These are phyloP conservation scores for Verticillium alfalfae DNA, from an alignment of 2,329 filamentous ascomycete genomes.

Conservation along the genomic window DNA sequence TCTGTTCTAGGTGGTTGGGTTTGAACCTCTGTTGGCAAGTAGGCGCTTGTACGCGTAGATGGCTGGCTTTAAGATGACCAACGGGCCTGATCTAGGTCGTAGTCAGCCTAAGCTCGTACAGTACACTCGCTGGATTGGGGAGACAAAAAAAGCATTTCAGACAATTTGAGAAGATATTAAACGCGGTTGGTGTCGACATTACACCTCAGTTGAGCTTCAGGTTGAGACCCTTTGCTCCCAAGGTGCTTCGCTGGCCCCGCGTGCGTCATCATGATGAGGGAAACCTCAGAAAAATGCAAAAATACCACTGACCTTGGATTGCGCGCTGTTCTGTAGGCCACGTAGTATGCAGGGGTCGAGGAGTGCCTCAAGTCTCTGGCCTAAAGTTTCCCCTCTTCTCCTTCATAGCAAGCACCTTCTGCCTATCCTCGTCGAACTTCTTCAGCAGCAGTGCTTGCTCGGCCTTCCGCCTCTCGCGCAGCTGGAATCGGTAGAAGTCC, in stretches of 20 bases:
- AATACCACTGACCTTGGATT: not conserved
- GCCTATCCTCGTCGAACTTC: constrained; percentile 71
- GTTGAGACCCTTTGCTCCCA: constrained; percentile 10
- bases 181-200: constrained; percentile 60
- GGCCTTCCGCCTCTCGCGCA: constrained; percentile 71
- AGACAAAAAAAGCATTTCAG: constrained; percentile 32
- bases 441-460: constrained; percentile 62
- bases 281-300: constrained; percentile 2
- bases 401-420: constrained; percentile 66
- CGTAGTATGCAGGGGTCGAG: not conserved
- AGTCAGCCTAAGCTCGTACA: not conserved
- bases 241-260: constrained; percentile 44
- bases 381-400: constrained; percentile 59
- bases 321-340: not conserved
- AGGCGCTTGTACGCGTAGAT: too few relatives aligned
- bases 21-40: too few relatives aligned
- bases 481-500: constrained; percentile 83
- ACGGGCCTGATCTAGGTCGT: not conserved
- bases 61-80: too few relatives aligned
- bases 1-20: too few relatives aligned
- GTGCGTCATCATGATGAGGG: constrained; percentile 40
- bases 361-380: constrained; percentile 35
- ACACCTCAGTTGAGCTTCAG: constrained; percentile 17
- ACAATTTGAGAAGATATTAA: constrained; percentile 61
- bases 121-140: not conserved